Evolutionary conservation across 305 asterid genomes (phyloP).

Genomic region (Coffea humblotiana): DNA sequence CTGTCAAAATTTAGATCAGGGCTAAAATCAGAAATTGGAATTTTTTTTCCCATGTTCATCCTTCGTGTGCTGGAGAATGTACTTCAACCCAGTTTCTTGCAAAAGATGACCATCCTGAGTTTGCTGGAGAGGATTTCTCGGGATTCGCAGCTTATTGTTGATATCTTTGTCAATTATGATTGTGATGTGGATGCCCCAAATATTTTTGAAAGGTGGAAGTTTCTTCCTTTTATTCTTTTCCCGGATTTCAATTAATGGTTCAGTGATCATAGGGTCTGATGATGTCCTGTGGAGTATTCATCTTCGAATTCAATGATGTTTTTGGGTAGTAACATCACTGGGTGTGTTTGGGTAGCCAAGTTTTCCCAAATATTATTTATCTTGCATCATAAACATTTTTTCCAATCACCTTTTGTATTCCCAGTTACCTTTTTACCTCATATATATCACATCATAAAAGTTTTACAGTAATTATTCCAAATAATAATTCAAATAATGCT

Average conservation of each 20-base stretch:
- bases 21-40: slow-evolving; percentile 93
- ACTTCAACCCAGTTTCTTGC: slow-evolving; percentile 95
- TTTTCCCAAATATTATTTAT: too few species aligned
- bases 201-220: slow-evolving; percentile 77
- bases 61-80: slow-evolving; percentile 98
- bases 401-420: too few species aligned
- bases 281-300: not conserved
- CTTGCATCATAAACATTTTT: too few species aligned
- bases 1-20: slow-evolving; percentile 80
- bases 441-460: too few species aligned
- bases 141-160: slow-evolving; percentile 81
- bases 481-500: too few species aligned
- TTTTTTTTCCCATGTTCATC: slow-evolving; percentile 92
- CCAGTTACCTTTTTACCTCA: too few species aligned
- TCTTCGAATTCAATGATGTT: not conserved
- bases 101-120: slow-evolving; percentile 92
- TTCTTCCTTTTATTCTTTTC: slow-evolving; percentile 5
- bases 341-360: not conserved
- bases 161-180: slow-evolving; percentile 91
- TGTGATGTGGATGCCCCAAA: slow-evolving; percentile 99
- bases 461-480: too few species aligned
- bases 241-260: not conserved
- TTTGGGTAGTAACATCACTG: not conserved
- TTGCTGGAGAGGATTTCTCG: slow-evolving; percentile 75
- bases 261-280: not conserved